Conservation (phyloP, 345 rosid species). For the Crucihimalaya himalaica region DNA sequence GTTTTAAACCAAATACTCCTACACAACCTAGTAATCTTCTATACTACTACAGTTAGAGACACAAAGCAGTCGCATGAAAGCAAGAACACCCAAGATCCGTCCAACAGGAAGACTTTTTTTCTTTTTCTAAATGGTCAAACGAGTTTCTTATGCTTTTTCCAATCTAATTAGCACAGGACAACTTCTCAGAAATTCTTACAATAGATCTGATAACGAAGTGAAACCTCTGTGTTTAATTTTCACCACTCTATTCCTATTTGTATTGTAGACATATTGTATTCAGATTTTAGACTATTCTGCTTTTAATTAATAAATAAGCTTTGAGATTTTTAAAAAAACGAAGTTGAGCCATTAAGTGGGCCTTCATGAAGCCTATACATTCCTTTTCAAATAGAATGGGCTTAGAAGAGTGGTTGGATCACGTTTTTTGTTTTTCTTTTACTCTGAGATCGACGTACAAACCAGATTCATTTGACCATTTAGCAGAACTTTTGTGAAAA, state of each 20-base stretch:
- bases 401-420: conserved; percentile 1
- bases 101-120: neutral
- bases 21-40: neutral
- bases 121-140: neutral
- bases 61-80: conserved; percentile 13
- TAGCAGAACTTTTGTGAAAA: neutral
- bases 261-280: too few species aligned
- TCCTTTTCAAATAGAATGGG: neutral
- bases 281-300: too few species aligned
- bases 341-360: neutral
- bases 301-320: too few species aligned
- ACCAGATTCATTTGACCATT: neutral
- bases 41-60: neutral
- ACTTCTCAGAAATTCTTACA: neutral
- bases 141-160: neutral
- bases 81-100: neutral
- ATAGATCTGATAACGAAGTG: neutral
- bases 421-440: neutral
- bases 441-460: neutral
- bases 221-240: too few species aligned
- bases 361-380: neutral
- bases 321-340: too few species aligned
- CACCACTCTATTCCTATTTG: too few species aligned
- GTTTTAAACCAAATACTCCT: too few species aligned
- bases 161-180: neutral